These are phyloP conservation scores for Pulveroboletus sp. DNA, from an alignment of 768 basidiomycete genomes.

Conservation along the genomic window DNA sequence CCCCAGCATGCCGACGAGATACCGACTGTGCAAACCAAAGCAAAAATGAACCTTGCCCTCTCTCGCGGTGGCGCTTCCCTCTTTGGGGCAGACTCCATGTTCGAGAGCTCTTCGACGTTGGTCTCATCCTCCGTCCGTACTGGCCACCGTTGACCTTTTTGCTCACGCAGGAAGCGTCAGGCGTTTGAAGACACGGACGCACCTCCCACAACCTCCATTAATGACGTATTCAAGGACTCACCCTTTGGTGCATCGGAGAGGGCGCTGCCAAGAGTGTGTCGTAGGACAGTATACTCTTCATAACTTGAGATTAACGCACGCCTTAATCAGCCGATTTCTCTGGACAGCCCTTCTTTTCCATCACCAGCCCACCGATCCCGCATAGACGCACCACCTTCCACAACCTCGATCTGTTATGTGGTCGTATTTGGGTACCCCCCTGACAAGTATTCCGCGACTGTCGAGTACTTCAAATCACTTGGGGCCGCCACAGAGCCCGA, in stretches of 20 bases:
- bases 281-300: too few relatives aligned
- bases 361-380: slow-evolving; percentile 17
- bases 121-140: not conserved
- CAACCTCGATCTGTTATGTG: slow-evolving; percentile 51
- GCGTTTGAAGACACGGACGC: slow-evolving; percentile 72
- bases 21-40: slow-evolving; percentile 74
- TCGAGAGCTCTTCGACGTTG: slow-evolving; percentile 51
- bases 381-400: slow-evolving; percentile 23
- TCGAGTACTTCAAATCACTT: slow-evolving; percentile 70
- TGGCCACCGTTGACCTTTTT: slow-evolving; percentile 3
- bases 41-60: slow-evolving; percentile 69
- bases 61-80: slow-evolving; percentile 61
- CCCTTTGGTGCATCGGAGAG: slow-evolving; percentile 29
- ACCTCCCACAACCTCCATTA: slow-evolving; percentile 69
- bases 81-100: slow-evolving; percentile 84
- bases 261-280: slow-evolving; percentile 19
- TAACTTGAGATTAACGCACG: not conserved
- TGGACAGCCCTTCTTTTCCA: slow-evolving; percentile 16
- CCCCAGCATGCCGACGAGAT: slow-evolving; percentile 66
- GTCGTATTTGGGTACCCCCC: slow-evolving; percentile 87
- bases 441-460: slow-evolving; percentile 67
- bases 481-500: slow-evolving; percentile 69
- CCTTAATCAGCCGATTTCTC: slow-evolving; percentile 17
- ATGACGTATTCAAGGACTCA: slow-evolving; percentile 64
- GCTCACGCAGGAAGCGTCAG: slow-evolving; percentile 48